These are phyloP conservation scores for Erodium maritimum DNA, from an alignment of 345 rosid genomes.

Conservation along the genomic window DNA sequence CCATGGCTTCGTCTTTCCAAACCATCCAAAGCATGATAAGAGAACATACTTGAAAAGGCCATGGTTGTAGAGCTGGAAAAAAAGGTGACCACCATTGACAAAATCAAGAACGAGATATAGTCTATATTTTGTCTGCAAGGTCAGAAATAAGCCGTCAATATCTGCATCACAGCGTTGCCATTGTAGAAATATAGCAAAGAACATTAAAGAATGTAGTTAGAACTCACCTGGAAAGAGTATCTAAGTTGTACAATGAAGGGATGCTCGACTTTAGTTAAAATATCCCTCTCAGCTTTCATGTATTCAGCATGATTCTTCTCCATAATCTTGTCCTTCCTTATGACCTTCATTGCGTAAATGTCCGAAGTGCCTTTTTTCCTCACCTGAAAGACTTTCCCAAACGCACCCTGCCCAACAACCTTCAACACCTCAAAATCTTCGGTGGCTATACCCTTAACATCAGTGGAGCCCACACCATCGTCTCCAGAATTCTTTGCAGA, in stretches of 20 bases:
- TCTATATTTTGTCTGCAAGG: constrained; percentile 75
- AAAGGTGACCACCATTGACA: constrained; percentile 91
- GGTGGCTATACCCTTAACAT: constrained; percentile 36
- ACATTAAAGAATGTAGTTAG: neutral
- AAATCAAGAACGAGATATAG: constrained; percentile 83
- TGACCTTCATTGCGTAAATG: constrained; percentile 94
- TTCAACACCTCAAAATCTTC: constrained; percentile 84
- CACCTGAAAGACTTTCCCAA: constrained; percentile 89
- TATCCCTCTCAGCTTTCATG: constrained; percentile 95
- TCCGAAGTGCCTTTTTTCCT: constrained; percentile 73
- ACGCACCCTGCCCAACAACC: constrained; percentile 92
- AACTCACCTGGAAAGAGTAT: constrained; percentile 75
- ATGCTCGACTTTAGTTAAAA: constrained; percentile 68
- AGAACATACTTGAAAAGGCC: constrained; percentile 75
- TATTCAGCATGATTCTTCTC: constrained; percentile 89
- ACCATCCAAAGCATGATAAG: neutral
- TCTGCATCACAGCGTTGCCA: constrained; percentile 3
- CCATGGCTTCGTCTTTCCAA: neutral
- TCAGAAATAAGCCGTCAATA: constrained; percentile 7
- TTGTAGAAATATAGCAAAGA: neutral
- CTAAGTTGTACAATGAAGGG: constrained; percentile 88
- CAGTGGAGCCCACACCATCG: constrained; percentile 12
- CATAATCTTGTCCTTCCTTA: constrained; percentile 88
- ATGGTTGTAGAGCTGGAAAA: constrained; percentile 89
- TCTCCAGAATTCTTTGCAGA: constrained; percentile 15